Evolutionary conservation across 305 asterid species (phyloP).

Genomic region (Striga hermonthica): DNA sequence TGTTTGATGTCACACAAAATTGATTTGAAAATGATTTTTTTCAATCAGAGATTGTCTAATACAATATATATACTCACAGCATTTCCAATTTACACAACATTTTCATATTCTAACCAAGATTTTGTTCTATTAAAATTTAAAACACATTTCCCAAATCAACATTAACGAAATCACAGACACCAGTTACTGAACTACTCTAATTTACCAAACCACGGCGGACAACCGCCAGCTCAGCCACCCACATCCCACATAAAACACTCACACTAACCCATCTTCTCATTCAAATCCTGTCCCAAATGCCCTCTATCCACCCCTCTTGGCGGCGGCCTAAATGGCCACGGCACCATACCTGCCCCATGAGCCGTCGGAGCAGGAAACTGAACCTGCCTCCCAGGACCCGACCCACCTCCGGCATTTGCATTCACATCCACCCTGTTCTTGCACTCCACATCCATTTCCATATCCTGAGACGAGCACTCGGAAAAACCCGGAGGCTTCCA

Average conservation of each 20-base stretch:
- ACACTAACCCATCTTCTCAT: constrained; percentile 38
- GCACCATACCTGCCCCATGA: constrained; percentile 43
- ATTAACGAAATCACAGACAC: not conserved
- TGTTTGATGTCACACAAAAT: no score
- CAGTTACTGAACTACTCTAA: not conserved
- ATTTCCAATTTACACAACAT: no score
- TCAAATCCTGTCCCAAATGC: constrained; percentile 33
- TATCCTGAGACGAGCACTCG: constrained; percentile 33
- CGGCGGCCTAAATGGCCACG: constrained; percentile 55
- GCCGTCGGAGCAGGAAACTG: constrained; percentile 47
- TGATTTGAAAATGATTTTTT: no score
- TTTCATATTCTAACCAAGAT: no score
- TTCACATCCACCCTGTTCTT: constrained; percentile 42
- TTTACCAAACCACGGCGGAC: no score
- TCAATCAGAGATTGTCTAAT: no score
- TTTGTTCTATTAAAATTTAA: no score
- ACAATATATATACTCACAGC: no score
- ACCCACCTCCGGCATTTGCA: constrained; percentile 33
- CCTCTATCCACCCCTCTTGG: constrained; percentile 38
- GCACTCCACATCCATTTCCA: constrained; percentile 56
- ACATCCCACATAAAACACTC: not conserved
- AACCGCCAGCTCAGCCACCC: no score
- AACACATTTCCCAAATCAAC: no score
- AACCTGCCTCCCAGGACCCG: constrained; percentile 38
- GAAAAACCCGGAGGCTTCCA: constrained; percentile 44